Conservation (phyloP, 2,329 filamentous ascomycete genomes). For the Ophiostoma angusticollis region DNA sequence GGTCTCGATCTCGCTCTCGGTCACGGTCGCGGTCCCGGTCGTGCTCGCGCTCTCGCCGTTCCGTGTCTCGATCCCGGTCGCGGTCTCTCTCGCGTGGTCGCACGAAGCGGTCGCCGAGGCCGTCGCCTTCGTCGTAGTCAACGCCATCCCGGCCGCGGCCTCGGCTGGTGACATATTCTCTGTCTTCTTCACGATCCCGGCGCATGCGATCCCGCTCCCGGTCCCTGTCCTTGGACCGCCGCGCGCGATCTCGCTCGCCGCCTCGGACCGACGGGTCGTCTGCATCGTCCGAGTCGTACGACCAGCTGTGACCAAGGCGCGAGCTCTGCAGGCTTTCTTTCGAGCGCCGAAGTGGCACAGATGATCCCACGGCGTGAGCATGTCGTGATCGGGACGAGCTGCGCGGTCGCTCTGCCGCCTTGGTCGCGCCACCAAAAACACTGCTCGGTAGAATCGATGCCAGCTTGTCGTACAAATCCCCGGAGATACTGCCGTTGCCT, state of each 20-base stretch:
- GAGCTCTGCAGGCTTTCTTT: conserved; percentile 29
- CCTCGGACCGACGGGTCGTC: background rate
- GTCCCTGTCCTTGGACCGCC: conserved; percentile 19
- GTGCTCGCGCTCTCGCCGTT: conserved; percentile 4
- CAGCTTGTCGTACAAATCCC: conserved; percentile 30
- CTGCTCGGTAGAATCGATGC: conserved; percentile 29
- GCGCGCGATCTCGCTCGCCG: conserved; percentile 18
- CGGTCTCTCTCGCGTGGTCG: conserved; percentile 22
- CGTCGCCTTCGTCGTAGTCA: conserved; percentile 6
- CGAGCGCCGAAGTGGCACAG: conserved; percentile 20
- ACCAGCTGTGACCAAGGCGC: conserved; percentile 28
- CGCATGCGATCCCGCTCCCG: conserved; percentile 11
- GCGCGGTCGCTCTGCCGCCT: conserved; percentile 22
- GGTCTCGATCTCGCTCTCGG: conserved; percentile 21
- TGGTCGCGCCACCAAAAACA: conserved; percentile 12
- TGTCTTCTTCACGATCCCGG: conserved; percentile 3
- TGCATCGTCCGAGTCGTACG: conserved; percentile 24
- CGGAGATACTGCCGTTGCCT: conserved; percentile 24
- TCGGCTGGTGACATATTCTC: background rate
- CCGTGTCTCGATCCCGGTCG: conserved; percentile 24
- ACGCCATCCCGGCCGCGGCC: conserved; percentile 14
- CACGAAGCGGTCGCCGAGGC: conserved; percentile 8
- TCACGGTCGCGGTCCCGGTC: conserved; percentile 20
- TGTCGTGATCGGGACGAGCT: conserved; percentile 12
- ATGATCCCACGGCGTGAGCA: background rate